Evolutionary conservation across 805 yeast species (phyloP).

Genomic region (Barnettozyma vustinii): DNA sequence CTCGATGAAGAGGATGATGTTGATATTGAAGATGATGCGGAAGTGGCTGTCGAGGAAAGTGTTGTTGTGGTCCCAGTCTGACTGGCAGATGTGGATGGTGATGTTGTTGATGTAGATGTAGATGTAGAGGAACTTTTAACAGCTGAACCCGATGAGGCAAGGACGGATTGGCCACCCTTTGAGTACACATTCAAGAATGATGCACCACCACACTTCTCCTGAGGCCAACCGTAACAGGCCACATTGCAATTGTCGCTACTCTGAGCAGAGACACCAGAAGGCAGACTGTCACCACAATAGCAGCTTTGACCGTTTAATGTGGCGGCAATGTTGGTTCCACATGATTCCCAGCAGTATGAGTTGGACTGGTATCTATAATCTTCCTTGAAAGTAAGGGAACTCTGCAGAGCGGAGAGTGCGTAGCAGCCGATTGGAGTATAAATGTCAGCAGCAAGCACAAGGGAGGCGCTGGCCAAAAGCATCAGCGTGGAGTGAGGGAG

Average conservation of each 20-base stretch:
- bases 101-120: neutral
- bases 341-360: conserved; percentile 46
- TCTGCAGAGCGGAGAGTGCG: conserved; percentile 21
- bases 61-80: neutral
- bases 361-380: conserved; percentile 54
- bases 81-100: conserved; percentile 11
- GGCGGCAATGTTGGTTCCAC: conserved; percentile 48
- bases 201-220: conserved; percentile 61
- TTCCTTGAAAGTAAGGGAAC: conserved; percentile 34
- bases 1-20: conserved; percentile 1
- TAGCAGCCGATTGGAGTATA: conserved; percentile 30
- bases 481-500: neutral
- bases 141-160: conserved; percentile 2
- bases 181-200: conserved; percentile 41
- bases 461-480: neutral
- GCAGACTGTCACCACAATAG: conserved; percentile 56
- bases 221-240: conserved; percentile 57
- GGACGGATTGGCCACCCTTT: conserved; percentile 22
- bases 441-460: neutral
- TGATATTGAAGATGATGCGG: conserved; percentile 2
- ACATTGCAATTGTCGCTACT: conserved; percentile 34
- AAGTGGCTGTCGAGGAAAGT: conserved; percentile 6
- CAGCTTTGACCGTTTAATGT: conserved; percentile 50
- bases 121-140: conserved; percentile 13
- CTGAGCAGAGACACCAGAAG: conserved; percentile 27